A percentile compares a stretch with the other conserved stretches of the same genome.
These are phyloP conservation scores for Nannochloropsis granulata DNA, from an alignment of 108 stramenopile species.

Conservation along the genomic window DNA sequence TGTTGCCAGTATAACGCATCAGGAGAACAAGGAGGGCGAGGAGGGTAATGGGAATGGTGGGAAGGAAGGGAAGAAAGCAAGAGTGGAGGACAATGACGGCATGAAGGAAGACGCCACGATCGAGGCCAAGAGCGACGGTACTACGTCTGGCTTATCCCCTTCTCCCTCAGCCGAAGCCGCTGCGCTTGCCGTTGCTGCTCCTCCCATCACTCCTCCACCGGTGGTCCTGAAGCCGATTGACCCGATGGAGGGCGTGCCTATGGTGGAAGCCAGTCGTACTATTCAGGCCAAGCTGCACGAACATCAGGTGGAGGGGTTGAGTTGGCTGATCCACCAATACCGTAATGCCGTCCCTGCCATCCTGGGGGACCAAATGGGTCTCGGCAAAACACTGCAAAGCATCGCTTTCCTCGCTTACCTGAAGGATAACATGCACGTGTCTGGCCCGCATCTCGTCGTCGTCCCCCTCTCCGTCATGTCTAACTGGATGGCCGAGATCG, in stretches of 20 bases:
- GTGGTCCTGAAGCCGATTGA: neutral
- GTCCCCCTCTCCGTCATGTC: conserved; percentile 34
- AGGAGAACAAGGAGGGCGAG: neutral
- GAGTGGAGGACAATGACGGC: neutral
- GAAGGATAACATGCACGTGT: neutral
- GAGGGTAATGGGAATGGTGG: neutral
- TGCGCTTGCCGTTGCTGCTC: neutral
- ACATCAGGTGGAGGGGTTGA: conserved; percentile 32
- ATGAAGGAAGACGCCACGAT: neutral
- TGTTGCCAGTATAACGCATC: neutral
- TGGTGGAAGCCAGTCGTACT: neutral
- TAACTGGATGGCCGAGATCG: conserved; percentile 37
- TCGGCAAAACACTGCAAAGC: conserved; percentile 39
- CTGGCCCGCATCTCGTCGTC: conserved; percentile 35
- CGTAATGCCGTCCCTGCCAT: conserved; percentile 30
- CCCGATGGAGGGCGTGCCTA: neutral
- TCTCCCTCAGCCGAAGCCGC: neutral
- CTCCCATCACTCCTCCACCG: neutral
- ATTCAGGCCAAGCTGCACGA: conserved; percentile 29
- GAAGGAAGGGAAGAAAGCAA: neutral
- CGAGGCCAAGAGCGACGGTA: neutral
- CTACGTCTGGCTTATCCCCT: neutral
- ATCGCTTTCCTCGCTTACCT: conserved; percentile 36
- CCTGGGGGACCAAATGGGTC: conserved; percentile 39
- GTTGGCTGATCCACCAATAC: conserved; percentile 40